Percentiles rank a stretch among this genome's conserved stretches.
These are phyloP conservation scores for Aspergillus oerlinghausenensis DNA, from an alignment of 2,329 filamentous ascomycete species.

Conservation along the genomic window DNA sequence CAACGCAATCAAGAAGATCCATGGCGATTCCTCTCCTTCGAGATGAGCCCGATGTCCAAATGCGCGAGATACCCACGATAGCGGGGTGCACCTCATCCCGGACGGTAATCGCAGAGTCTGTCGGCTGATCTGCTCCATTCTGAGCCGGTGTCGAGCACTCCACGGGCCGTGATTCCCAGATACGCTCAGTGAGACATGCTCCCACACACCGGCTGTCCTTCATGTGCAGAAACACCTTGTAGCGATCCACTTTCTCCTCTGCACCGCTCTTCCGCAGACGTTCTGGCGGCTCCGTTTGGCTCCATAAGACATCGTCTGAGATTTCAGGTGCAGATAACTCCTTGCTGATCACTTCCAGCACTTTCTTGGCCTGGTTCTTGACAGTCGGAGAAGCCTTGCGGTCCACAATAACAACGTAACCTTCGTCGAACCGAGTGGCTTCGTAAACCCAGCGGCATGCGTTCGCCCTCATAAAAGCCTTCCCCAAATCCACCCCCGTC, in stretches of 20 bases:
- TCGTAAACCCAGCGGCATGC: slow-evolving; percentile 50
- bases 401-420: slow-evolving; percentile 55
- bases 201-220: slow-evolving; percentile 59
- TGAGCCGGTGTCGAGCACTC: slow-evolving; percentile 25
- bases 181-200: slow-evolving; percentile 57
- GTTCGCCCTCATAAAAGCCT: slow-evolving; percentile 51
- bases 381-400: slow-evolving; percentile 49
- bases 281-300: slow-evolving; percentile 40
- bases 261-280: slow-evolving; percentile 28
- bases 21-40: slow-evolving; percentile 55
- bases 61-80: slow-evolving; percentile 59
- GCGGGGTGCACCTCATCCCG: slow-evolving; percentile 42
- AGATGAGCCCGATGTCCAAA: slow-evolving; percentile 59
- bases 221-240: slow-evolving; percentile 60
- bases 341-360: slow-evolving; percentile 58
- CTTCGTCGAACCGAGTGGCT: slow-evolving; percentile 44
- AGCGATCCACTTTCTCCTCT: slow-evolving; percentile 45
- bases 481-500: slow-evolving; percentile 58
- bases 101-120: slow-evolving; percentile 44
- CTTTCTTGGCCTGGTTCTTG: slow-evolving; percentile 51
- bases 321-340: slow-evolving; percentile 60
- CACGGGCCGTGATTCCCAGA: slow-evolving; percentile 53
- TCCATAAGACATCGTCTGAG: slow-evolving; percentile 55
- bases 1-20: slow-evolving; percentile 53
- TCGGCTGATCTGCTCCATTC: slow-evolving; percentile 10